Evolutionary conservation across 805 yeast species (phyloP), one percentile per base, ranked within the genome.

Genomic region (Maudiozyma barnettii): DNA sequence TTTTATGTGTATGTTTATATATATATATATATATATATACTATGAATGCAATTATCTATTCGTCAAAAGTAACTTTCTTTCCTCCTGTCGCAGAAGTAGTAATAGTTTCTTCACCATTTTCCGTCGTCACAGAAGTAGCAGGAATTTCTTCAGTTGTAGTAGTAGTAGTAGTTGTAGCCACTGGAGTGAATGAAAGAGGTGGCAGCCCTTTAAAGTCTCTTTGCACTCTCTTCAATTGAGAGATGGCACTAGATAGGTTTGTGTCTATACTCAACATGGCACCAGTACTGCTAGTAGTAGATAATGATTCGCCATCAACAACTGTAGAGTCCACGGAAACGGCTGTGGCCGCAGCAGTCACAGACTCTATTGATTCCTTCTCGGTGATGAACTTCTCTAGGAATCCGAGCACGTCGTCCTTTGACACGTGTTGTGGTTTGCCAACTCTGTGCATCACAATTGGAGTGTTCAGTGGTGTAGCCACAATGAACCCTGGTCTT

Each of bases 171-270:
- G 41, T 26, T 22, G 45, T 26, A 10, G 40, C 38, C 14, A 45
- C 20, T 14, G 45, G 31, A 16, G 45, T 35, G 4, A 22, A 33
- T 10, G 56, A 51, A 20, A 61, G 53, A 8, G 95, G 95, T 9
- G 95, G 91, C 49, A 86, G 72, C 1, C 95, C 95, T 54, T 88
- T 72, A 54, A 85, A 75, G 52, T 83, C 87, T 66, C 95, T 75
- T 60, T 82, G 91, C 38, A 84, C 70, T 61, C 95, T 74, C 56
- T 72, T 75, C 56, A 86, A 70, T 68, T 85, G 95, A 49, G 84
- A 59, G 10, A 71, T 22, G 5, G 70, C 61, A 20, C 62, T 46
- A 45, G 63, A 40, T 44, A 66, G 57, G 36, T 64, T 63, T 20
- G 58, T 55, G 42, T 59, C 59, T 41, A 57, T 55, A 33, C 30